phyloP scores from a whole-genome alignment of 805 yeast genomes.

The Diddensiella caesifluorescens region DNA sequence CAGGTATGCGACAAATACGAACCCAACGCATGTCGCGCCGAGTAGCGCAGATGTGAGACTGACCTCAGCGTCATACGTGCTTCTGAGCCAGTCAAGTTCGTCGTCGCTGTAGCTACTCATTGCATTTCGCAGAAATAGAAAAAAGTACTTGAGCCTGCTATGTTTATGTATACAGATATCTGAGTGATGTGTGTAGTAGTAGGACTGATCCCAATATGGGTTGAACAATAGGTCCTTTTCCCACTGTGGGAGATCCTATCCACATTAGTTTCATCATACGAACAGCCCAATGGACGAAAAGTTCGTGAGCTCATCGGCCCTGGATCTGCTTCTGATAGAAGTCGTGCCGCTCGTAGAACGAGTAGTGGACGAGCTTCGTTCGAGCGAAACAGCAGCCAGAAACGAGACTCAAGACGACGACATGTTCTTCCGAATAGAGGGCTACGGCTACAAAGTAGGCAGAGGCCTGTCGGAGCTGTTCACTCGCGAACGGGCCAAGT shows the following conservation, averaged over 20 bases:
- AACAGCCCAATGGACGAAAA: too few species aligned
- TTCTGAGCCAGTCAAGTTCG: not conserved
- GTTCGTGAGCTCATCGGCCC: slow-evolving; percentile 29
- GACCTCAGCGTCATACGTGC: slow-evolving; percentile 24
- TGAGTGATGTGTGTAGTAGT: too few species aligned
- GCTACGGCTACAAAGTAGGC: slow-evolving; percentile 68
- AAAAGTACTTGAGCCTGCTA: too few species aligned
- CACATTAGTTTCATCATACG: too few species aligned
- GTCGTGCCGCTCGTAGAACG: slow-evolving; percentile 66
- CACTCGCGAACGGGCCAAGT: slow-evolving; percentile 39
- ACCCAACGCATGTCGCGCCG: slow-evolving; percentile 26
- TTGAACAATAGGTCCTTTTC: too few species aligned
- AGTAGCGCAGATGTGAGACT: slow-evolving; percentile 28
- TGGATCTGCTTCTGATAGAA: slow-evolving; percentile 68
- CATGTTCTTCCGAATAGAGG: slow-evolving; percentile 55
- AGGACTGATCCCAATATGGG: too few species aligned
- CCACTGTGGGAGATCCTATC: too few species aligned
- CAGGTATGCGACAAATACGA: slow-evolving; percentile 10
- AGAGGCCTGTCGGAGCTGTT: slow-evolving; percentile 47
- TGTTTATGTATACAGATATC: too few species aligned
- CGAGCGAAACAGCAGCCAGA: slow-evolving; percentile 30
- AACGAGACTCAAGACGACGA: slow-evolving; percentile 30
- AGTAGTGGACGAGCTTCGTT: slow-evolving; percentile 46
- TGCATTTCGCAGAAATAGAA: too few species aligned
- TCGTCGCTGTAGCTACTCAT: too few species aligned